Conservation (phyloP, 176 grass and related monocot genomes). For the Typha latifolia region DNA sequence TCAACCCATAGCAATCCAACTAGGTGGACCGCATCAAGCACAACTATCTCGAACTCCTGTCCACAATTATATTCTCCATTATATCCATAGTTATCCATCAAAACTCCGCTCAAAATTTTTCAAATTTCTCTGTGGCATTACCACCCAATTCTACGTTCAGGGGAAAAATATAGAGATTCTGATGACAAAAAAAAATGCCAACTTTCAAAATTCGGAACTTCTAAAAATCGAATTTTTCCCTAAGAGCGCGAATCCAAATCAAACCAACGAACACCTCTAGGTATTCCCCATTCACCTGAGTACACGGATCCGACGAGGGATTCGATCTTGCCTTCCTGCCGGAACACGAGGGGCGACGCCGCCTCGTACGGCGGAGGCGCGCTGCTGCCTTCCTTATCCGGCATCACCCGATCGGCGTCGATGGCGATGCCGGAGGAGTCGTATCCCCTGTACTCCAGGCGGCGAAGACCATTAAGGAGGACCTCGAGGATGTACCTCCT, state of each 20-base stretch:
- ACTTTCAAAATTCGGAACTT: slow-evolving; percentile 13
- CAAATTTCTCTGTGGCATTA: too few relatives aligned
- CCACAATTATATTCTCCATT: neutral
- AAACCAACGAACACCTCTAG: neutral
- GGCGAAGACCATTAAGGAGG: slow-evolving; percentile 74
- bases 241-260: neutral
- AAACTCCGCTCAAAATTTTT: neutral
- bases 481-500: slow-evolving; percentile 69
- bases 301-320: slow-evolving; percentile 84
- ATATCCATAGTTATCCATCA: neutral
- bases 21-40: neutral
- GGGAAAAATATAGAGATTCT: neutral
- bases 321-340: slow-evolving; percentile 97
- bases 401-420: slow-evolving; percentile 26
- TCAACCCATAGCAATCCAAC: neutral
- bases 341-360: slow-evolving; percentile 61
- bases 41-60: neutral
- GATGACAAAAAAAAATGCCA: neutral
- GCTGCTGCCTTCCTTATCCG: neutral
- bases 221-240: slow-evolving; percentile 19
- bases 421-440: slow-evolving; percentile 41
- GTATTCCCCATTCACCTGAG: slow-evolving; percentile 33
- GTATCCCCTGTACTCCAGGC: slow-evolving; percentile 69
- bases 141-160: neutral
- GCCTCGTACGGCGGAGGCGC: slow-evolving; percentile 18